Conservation (phyloP, 106 monocot genomes). For the Agapanthus africanus region DNA sequence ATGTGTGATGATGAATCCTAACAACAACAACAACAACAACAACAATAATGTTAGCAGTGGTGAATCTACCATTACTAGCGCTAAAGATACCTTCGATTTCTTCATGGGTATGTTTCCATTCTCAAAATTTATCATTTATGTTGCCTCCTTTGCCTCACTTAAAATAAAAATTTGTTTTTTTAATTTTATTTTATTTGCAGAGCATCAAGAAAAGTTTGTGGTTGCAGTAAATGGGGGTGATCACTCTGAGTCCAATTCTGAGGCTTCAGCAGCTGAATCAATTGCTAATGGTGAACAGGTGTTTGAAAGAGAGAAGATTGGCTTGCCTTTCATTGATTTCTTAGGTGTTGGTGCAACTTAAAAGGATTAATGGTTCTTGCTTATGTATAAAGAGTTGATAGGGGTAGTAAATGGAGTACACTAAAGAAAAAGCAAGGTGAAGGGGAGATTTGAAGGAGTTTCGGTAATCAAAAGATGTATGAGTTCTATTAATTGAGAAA, state of each 20-base stretch:
- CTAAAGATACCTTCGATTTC: conserved; percentile 5
- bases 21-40: background rate
- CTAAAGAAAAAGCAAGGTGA: background rate
- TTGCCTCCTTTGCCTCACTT: no score
- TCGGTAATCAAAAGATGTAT: no score
- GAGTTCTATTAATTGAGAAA: background rate
- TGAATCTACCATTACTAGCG: conserved; percentile 14
- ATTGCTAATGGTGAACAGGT: background rate
- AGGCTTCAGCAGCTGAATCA: conserved; percentile 11
- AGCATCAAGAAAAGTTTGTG: background rate
- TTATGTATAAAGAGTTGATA: background rate
- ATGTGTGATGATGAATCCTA: background rate
- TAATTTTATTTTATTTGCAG: background rate
- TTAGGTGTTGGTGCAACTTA: no score
- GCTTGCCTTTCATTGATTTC: no score
- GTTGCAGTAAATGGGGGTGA: background rate
- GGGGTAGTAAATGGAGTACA: background rate
- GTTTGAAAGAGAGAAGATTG: conserved; percentile 2
- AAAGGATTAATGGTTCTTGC: background rate
- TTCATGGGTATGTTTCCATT: conserved; percentile 15
- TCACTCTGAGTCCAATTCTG: conserved; percentile 6
- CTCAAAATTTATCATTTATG: no score
- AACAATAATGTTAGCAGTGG: conserved; percentile 8
- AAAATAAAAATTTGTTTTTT: background rate
- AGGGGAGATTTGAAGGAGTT: no score